Percentiles rank a stretch among this genome's conserved stretches.
These are phyloP conservation scores for Trichoderma gamsii DNA, from an alignment of 495 filamentous ascomycete genomes.

Conservation along the genomic window DNA sequence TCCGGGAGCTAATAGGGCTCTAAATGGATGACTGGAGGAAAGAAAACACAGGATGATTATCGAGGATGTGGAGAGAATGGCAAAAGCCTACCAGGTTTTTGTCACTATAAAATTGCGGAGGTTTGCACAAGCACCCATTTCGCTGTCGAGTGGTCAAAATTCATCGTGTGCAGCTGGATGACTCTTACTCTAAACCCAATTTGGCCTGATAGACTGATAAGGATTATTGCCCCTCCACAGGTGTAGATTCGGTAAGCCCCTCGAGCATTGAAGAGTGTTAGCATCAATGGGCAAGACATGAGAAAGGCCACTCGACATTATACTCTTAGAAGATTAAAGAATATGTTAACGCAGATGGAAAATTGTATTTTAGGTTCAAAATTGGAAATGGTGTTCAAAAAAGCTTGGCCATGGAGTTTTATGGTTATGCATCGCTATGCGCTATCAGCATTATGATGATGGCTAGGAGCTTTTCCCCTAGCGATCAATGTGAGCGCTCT, in stretches of 20 bases:
- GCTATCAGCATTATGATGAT: too few relatives aligned
- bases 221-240: conserved; percentile 16
- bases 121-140: conserved; percentile 12
- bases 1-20: not conserved
- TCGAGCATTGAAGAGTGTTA: not conserved
- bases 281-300: too few relatives aligned
- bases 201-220: conserved; percentile 17
- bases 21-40: not conserved
- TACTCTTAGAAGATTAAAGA: too few relatives aligned
- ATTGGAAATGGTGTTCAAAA: too few relatives aligned
- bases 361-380: too few relatives aligned
- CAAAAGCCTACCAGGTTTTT: not conserved
- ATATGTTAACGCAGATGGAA: too few relatives aligned
- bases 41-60: not conserved
- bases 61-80: not conserved
- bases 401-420: too few relatives aligned
- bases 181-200: conserved; percentile 15
- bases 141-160: conserved; percentile 15
- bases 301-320: too few relatives aligned
- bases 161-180: conserved; percentile 13
- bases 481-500: too few relatives aligned
- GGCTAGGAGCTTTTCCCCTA: too few relatives aligned
- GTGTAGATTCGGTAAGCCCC: not conserved
- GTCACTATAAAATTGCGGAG: conserved; percentile 12
- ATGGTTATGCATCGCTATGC: too few relatives aligned